Base-by-base conservation (phyloP, 495 filamentous ascomycete genomes). In the Xylaria longipes region DNA sequence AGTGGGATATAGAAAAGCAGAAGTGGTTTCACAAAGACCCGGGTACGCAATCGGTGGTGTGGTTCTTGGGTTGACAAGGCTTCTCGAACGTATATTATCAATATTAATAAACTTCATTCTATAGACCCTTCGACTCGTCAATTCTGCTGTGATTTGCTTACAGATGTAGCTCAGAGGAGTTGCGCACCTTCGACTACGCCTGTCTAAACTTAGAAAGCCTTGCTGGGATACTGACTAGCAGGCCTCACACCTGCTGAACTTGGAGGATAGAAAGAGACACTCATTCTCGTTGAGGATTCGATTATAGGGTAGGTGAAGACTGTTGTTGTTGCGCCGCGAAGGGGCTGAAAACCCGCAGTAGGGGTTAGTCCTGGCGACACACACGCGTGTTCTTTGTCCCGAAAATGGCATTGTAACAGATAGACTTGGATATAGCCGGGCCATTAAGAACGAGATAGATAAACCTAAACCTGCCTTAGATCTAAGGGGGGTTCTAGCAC, bases 1-100 rank as follows among this genome's bases (percentile, higher is more conserved):
- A 45, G 14, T 69, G 67, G 67, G 57, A 69, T 50, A 14, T 2
- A 9, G 5, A 61, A 0, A 48, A 17, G 15, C 54, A 61, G 11
- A 39, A 61, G 20, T 69, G 54, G 67, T 69, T 46, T 56, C 67
- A 69, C 5, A 33, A 33, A n/a, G 54, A 69, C 12, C 15, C 37
- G 67, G 39, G 35, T 14, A 69, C 54, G 6, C 25, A 69, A 31
- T 61, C 27, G 3, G 57, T 69, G 8, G 56, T 60, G 27, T 69
- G 67, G 67, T 69, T 69, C 31, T 27, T 67, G 22, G 65, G 65
- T n/a, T 67, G 48, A 66, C 1, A 2, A 7, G 29, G 41, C 31
- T n/a, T 22, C 7, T n/a, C n/a, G 0, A 6, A n/a, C 31, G 14
- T 1, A 37, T 41, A 14, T 22, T 25, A 25, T 22, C 0, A 61